Conservation (phyloP, 1,284 basidiomycete genomes). For the Cryptococcus deneoformans region DNA sequence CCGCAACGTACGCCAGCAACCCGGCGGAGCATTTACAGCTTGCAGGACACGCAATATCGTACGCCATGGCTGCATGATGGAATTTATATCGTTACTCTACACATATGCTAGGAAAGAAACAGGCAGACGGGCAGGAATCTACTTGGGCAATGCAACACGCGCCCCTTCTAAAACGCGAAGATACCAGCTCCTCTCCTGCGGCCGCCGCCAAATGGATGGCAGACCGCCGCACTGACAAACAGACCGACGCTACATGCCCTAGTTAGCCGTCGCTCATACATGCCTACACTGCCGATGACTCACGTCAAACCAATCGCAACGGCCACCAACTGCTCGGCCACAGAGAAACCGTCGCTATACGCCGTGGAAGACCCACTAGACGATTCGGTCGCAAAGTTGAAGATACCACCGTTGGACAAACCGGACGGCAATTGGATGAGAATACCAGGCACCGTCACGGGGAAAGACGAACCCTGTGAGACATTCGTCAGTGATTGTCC, state of each 20-base stretch:
- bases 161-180: slow-evolving; percentile 46
- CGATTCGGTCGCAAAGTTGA: slow-evolving; percentile 52
- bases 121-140: too few species aligned
- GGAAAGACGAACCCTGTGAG: slow-evolving; percentile 40
- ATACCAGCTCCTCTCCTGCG: slow-evolving; percentile 49
- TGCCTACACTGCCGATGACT: slow-evolving; percentile 11
- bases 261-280: not conserved
- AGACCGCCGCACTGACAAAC: slow-evolving; percentile 53
- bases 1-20: too few species aligned
- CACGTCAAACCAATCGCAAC: slow-evolving; percentile 53
- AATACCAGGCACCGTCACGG: slow-evolving; percentile 61
- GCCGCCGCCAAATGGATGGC: slow-evolving; percentile 52
- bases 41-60: too few species aligned
- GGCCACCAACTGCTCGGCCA: slow-evolving; percentile 50
- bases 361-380: slow-evolving; percentile 11
- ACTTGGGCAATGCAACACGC: too few species aligned
- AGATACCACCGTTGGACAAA: slow-evolving; percentile 76
- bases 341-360: slow-evolving; percentile 37
- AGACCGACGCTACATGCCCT: slow-evolving; percentile 65
- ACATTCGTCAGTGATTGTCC: slow-evolving; percentile 9
- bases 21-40: too few species aligned
- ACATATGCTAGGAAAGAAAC: too few species aligned
- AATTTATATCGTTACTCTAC: too few species aligned
- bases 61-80: too few species aligned
- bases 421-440: slow-evolving; percentile 85